Conservation (phyloP, 163 green algal species). For the Prototheca cutis region DNA sequence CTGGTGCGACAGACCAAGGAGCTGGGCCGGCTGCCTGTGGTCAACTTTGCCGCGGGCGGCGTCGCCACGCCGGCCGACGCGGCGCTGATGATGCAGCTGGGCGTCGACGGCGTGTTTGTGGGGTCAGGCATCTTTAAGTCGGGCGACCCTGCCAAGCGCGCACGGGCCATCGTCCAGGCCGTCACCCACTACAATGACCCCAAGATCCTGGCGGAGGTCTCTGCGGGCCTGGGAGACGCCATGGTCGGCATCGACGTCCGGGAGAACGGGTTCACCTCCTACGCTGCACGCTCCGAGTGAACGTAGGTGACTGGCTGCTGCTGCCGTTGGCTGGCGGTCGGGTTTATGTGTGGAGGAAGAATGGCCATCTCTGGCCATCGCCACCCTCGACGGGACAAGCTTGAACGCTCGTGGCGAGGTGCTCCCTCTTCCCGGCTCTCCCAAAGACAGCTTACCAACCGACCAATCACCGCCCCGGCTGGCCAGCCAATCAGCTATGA, state of each 20-base stretch:
- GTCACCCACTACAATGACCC: constrained; percentile 94
- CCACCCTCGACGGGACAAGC: no score
- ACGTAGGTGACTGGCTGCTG: no score
- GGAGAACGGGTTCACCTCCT: constrained; percentile 74
- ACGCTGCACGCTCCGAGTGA: constrained; percentile 79
- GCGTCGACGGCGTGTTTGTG: constrained; percentile 98
- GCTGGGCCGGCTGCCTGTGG: constrained; percentile 91
- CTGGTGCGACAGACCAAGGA: constrained; percentile 90
- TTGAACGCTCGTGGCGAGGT: no score
- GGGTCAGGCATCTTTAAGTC: constrained; percentile 99
- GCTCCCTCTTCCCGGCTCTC: no score
- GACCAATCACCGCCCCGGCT: no score
- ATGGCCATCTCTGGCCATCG: no score
- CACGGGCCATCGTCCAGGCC: constrained; percentile 93
- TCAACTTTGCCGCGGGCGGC: constrained; percentile 98
- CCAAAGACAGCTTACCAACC: no score
- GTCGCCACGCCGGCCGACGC: constrained; percentile 96
- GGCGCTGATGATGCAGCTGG: constrained; percentile 99
- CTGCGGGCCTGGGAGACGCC: constrained; percentile 75
- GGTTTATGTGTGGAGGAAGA: no score
- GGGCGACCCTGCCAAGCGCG: constrained; percentile 83
- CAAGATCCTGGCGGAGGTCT: constrained; percentile 89
- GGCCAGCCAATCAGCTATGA: no score
- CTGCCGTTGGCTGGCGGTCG: no score
- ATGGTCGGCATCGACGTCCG: constrained; percentile 98